Evolutionary conservation across 257 asterid species (phyloP), one percentile per base, ranked within the genome.

Genomic region (Euphrasia confusa): DNA sequence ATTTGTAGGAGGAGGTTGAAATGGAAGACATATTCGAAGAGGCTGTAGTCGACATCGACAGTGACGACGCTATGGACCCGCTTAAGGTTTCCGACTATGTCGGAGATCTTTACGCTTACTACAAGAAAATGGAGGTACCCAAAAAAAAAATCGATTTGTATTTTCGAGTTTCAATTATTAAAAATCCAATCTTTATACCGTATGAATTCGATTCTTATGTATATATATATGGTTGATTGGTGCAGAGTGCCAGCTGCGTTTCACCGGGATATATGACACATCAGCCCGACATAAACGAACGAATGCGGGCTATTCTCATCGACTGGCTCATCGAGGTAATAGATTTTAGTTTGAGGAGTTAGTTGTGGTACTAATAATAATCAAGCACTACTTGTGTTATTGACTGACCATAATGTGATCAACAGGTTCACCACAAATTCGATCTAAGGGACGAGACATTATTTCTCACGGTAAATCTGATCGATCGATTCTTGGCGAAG

Each of bases 321-420:
- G 97, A 92, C 72, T 92, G 99, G 99, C 94, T 93, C 27, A 76
- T 87, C 37, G 97, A 93, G 96, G 96, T 86, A 33, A 45, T 6
- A 13, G 13, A 12, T 14, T 45, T 14, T 45, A 45, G 14, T 45
- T 14, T 13, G 4, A 4, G 24, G 24, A 21, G 24, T 21, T 21
- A 21, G 8, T 4, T 49, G 7, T 6, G 14, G 26, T 49, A 18
- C 2, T n/a, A 49, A 17, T 49, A 18, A 7, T n/a, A 49, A 17
- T 49, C 26, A 49, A 5, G 8, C 55, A 27, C 10, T 6, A 18
- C 27, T 4, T 26, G n/a, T 53, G 24, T 21, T 21, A 21, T 21
- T 21, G 14, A 1, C 48, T 28, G 39, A 47, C 61, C 50, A 26
- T 64, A 27, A 57, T 70, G 40, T 3, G 10, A 14, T 10, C 55